Percentiles rank a stretch among this genome's conserved stretches.
These are phyloP conservation scores for Sporobolomyces phaffii DNA, from an alignment of 768 basidiomycete species.

Conservation along the genomic window DNA sequence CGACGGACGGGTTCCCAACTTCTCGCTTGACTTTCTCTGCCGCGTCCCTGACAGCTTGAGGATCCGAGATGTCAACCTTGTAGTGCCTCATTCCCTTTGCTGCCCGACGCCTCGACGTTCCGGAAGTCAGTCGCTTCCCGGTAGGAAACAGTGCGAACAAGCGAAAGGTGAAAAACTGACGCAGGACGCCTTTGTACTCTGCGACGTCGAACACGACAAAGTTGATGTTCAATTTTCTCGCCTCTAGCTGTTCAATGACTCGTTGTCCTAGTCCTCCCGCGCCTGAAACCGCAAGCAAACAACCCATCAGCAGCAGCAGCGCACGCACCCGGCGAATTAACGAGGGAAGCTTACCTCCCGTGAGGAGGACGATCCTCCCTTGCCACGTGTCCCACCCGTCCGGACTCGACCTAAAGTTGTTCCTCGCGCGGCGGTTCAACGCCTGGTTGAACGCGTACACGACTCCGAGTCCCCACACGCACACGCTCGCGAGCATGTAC, in stretches of 20 bases:
- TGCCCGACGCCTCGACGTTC: background rate
- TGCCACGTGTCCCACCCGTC: constrained; percentile 60
- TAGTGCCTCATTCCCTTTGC: constrained; percentile 76
- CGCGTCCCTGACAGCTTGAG: constrained; percentile 71
- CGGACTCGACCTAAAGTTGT: constrained; percentile 3
- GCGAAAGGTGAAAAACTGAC: constrained; percentile 49
- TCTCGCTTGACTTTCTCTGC: constrained; percentile 71
- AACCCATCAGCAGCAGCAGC: too few relatives aligned
- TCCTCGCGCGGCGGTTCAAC: constrained; percentile 1
- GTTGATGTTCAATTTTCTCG: constrained; percentile 59
- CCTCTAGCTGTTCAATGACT: constrained; percentile 77
- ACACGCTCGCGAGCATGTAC: background rate
- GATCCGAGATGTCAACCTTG: constrained; percentile 84
- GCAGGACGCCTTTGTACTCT: constrained; percentile 65
- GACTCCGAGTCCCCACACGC: background rate
- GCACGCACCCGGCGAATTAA: too few relatives aligned
- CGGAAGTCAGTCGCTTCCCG: too few relatives aligned
- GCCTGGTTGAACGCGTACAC: background rate
- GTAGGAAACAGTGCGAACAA: background rate
- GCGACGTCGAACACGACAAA: constrained; percentile 83
- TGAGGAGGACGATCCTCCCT: constrained; percentile 81
- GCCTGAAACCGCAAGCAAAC: too few relatives aligned
- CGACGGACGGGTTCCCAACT: constrained; percentile 50
- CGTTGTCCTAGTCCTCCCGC: constrained; percentile 83
- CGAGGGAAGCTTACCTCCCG: constrained; percentile 70